phyloP scores from a whole-genome alignment of 768 basidiomycete species.

The Exidia glandulosa region DNA sequence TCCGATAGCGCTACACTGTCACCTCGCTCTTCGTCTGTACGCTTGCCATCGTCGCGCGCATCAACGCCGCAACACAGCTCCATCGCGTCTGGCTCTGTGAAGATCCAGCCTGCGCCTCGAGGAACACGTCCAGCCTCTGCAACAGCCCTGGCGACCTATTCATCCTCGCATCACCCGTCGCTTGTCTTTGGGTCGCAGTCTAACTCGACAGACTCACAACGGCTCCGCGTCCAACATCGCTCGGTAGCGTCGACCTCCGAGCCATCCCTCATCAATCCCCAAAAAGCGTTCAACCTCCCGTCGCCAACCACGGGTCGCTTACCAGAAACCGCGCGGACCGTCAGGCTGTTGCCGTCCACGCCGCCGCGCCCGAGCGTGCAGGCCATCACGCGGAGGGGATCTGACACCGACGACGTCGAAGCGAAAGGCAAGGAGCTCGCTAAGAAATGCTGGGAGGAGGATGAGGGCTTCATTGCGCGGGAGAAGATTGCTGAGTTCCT shows the following conservation, averaged over 20 bases:
- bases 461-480: constrained; percentile 69
- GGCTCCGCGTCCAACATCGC: constrained; percentile 54
- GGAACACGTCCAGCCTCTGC: background rate
- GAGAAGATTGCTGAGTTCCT: constrained; percentile 97
- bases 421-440: constrained; percentile 63
- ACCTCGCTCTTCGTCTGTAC: background rate
- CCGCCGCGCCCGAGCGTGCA: background rate
- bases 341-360: constrained; percentile 10
- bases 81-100: background rate
- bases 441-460: constrained; percentile 71
- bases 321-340: constrained; percentile 7
- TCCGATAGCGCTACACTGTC: background rate
- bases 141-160: background rate
- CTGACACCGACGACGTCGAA: constrained; percentile 37
- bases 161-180: background rate
- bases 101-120: background rate
- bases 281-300: background rate
- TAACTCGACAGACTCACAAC: constrained; percentile 28
- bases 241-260: constrained; percentile 71
- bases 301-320: background rate
- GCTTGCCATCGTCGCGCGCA: background rate
- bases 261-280: constrained; percentile 49
- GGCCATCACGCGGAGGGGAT: background rate
- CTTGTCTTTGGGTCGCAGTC: constrained; percentile 16
- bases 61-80: background rate